Evolutionary conservation across 2,329 filamentous ascomycete genomes (phyloP).

Genomic region (Bipolaris gigantea): DNA sequence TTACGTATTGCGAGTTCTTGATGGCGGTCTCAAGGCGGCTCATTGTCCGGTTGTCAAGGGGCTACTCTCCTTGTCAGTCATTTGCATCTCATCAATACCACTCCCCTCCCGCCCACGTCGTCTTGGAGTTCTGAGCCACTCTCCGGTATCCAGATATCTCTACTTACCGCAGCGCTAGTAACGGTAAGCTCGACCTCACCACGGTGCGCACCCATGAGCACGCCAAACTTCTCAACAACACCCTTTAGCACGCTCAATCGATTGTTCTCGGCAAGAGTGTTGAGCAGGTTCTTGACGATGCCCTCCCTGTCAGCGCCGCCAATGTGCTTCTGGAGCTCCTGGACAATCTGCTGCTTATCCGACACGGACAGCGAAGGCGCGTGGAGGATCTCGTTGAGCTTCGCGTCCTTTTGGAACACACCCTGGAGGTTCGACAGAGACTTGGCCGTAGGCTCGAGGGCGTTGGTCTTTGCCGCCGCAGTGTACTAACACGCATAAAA

Average conservation of each 20-base stretch:
- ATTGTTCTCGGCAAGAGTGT: constrained; percentile 94
- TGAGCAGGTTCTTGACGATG: constrained; percentile 91
- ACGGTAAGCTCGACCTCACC: constrained; percentile 94
- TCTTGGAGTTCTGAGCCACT: neutral
- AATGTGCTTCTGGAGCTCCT: constrained; percentile 83
- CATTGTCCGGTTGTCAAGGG: constrained; percentile 85
- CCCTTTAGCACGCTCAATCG: constrained; percentile 79
- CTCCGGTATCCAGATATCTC: neutral
- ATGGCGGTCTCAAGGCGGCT: constrained; percentile 83
- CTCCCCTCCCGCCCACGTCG: neutral
- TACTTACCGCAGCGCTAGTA: constrained; percentile 81
- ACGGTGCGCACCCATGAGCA: constrained; percentile 83
- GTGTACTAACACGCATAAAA: constrained; percentile 71
- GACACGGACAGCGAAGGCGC: constrained; percentile 75
- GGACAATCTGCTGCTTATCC: constrained; percentile 85
- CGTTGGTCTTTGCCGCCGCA: constrained; percentile 82
- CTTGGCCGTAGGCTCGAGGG: constrained; percentile 83
- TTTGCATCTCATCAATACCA: neutral
- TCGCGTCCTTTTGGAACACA: constrained; percentile 78
- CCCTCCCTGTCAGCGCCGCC: constrained; percentile 69
- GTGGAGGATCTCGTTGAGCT: constrained; percentile 73
- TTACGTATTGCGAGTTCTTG: constrained; percentile 84
- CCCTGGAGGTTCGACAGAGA: constrained; percentile 71
- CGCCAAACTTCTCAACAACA: constrained; percentile 82
- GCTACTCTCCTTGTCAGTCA: constrained; percentile 52